phyloP scores from a whole-genome alignment of 306 rosid species.

The Ormosia emarginata region DNA sequence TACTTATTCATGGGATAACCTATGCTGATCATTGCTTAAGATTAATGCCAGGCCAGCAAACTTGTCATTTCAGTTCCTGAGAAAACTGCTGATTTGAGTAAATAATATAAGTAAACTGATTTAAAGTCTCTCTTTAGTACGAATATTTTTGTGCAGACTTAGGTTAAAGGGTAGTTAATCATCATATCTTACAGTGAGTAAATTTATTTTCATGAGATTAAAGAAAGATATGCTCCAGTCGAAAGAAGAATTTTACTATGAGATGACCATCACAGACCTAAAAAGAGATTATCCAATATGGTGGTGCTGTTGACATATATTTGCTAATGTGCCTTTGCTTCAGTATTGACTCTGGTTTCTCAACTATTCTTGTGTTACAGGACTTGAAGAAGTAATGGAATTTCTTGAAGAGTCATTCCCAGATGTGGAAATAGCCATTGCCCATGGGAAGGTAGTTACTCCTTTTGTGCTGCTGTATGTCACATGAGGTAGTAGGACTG shows the following conservation, averaged over 20 bases:
- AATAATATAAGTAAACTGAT: background rate
- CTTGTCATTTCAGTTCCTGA: background rate
- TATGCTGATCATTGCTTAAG: background rate
- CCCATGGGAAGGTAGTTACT: conserved; percentile 85
- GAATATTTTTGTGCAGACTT: background rate
- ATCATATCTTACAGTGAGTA: background rate
- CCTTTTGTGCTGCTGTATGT: conserved; percentile 21
- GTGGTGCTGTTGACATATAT: conserved; percentile 2
- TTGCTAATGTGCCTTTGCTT: conserved; percentile 13
- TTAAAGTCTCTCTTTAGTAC: background rate
- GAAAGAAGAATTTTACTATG: conserved; percentile 1
- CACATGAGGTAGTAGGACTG: conserved; percentile 15
- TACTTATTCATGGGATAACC: background rate
- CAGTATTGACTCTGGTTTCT: conserved; percentile 17
- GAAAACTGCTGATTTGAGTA: background rate
- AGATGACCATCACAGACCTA: background rate
- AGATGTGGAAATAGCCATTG: conserved; percentile 81
- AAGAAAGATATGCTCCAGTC: background rate
- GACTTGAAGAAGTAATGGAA: conserved; percentile 85
- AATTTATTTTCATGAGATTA: conserved; percentile 4
- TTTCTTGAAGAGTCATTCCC: conserved; percentile 78
- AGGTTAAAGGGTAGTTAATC: background rate
- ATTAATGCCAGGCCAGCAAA: background rate
- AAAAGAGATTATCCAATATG: background rate
- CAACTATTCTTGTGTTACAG: conserved; percentile 42